Percentiles rank a stretch among this genome's conserved stretches.
These are phyloP conservation scores for Blumeria graminis DNA, from an alignment of 2,329 filamentous ascomycete genomes.

Conservation along the genomic window DNA sequence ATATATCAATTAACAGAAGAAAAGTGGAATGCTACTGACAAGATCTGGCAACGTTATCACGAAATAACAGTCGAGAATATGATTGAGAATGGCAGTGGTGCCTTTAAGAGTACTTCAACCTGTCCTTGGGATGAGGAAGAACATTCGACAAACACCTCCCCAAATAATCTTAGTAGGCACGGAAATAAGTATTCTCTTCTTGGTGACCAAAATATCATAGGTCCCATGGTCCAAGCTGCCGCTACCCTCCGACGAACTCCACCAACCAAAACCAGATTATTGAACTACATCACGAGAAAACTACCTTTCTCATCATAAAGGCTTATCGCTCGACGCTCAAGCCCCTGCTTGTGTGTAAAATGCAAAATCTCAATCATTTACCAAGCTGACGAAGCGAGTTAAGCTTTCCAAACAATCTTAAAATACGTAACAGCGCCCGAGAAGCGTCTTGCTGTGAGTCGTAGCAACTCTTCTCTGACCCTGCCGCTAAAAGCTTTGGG, in stretches of 20 bases:
- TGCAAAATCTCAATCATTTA: too few relatives aligned
- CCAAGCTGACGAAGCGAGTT: too few relatives aligned
- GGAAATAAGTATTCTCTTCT: conserved; percentile 71
- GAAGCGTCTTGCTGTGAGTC: too few relatives aligned
- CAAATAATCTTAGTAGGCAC: conserved; percentile 37
- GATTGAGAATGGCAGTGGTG: conserved; percentile 18
- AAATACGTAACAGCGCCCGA: too few relatives aligned
- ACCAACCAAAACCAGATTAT: conserved; percentile 14
- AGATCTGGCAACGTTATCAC: conserved; percentile 46
- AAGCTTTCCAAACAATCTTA: too few relatives aligned
- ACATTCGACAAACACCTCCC: conserved; percentile 36
- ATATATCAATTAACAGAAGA: conserved; percentile 66
- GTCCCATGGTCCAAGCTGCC: conserved; percentile 40
- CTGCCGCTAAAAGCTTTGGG: too few relatives aligned
- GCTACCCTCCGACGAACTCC: conserved; percentile 12
- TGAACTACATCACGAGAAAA: conserved; percentile 15
- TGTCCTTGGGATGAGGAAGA: conserved; percentile 20
- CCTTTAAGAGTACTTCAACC: conserved; percentile 19
- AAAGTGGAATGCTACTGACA: conserved; percentile 70
- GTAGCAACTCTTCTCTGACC: too few relatives aligned
- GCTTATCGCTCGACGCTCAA: too few relatives aligned
- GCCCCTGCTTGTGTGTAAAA: too few relatives aligned
- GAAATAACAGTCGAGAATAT: conserved; percentile 34
- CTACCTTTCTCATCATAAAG: conserved; percentile 8
- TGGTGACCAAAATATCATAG: conserved; percentile 80